These are phyloP conservation scores for Suzukiozyma palmioleophila DNA, from an alignment of 1,139 yeast genomes.

Conservation along the genomic window DNA sequence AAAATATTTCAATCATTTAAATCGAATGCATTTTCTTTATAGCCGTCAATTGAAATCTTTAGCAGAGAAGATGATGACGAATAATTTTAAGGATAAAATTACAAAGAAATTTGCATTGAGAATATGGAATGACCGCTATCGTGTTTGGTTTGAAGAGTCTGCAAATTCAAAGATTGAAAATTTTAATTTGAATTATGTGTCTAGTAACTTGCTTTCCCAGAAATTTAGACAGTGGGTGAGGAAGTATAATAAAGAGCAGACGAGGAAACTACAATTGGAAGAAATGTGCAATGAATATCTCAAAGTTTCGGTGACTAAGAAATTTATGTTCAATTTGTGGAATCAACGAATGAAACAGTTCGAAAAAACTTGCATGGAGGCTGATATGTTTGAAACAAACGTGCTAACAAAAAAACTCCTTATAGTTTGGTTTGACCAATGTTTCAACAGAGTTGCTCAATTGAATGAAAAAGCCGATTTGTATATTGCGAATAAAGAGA, in stretches of 20 bases:
- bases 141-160: conserved; percentile 12
- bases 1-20: conserved; percentile 14
- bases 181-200: conserved; percentile 11
- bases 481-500: conserved; percentile 24
- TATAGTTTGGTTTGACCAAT: conserved; percentile 34
- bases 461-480: conserved; percentile 29
- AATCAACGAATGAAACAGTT: conserved; percentile 5
- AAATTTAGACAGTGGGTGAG: conserved; percentile 21
- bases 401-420: conserved; percentile 25
- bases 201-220: conserved; percentile 11
- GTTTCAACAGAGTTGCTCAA: conserved; percentile 17
- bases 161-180: conserved; percentile 13
- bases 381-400: conserved; percentile 18
- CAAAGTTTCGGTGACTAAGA: conserved; percentile 7
- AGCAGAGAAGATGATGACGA: background rate
- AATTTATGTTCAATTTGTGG: conserved; percentile 12
- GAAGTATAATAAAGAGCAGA: conserved; percentile 13
- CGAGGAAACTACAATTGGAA: conserved; percentile 11
- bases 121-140: conserved; percentile 18
- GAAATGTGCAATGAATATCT: conserved; percentile 11
- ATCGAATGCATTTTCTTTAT: conserved; percentile 4
- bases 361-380: conserved; percentile 8
- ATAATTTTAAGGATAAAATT: conserved; percentile 7
- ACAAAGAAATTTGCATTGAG: conserved; percentile 2
- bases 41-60: background rate